These are phyloP conservation scores for Trichoderma harzianum DNA, from an alignment of 2,329 filamentous ascomycete genomes.

Conservation along the genomic window DNA sequence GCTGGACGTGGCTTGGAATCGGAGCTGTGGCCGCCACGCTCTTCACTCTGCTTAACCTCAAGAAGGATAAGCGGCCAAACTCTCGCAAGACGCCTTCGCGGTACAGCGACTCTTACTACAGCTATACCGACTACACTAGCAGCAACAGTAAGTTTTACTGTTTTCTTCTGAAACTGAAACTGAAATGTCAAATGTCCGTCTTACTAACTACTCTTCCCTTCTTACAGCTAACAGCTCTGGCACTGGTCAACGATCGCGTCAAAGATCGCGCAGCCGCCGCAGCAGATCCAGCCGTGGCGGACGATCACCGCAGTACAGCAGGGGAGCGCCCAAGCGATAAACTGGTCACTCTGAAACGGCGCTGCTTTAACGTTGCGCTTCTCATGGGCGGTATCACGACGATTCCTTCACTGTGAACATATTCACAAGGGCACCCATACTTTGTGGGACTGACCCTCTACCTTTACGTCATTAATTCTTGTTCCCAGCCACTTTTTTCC, in stretches of 20 bases:
- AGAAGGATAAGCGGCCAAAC: slow-evolving; percentile 47
- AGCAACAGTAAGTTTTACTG: slow-evolving; percentile 35
- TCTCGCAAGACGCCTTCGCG: slow-evolving; percentile 39
- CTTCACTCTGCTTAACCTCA: slow-evolving; percentile 52
- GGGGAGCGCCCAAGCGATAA: slow-evolving; percentile 25
- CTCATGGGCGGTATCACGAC: not conserved
- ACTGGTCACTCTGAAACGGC: not conserved
- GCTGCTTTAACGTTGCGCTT: not conserved
- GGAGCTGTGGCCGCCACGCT: slow-evolving; percentile 51
- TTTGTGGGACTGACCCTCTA: not conserved
- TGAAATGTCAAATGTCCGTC: not conserved
- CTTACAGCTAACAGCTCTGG: slow-evolving; percentile 42
- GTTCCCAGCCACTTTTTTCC: not conserved
- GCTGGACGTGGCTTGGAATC: slow-evolving; percentile 52
- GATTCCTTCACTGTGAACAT: slow-evolving; percentile 6
- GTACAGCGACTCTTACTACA: slow-evolving; percentile 54
- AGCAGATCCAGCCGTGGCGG: slow-evolving; percentile 32
- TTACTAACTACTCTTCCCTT: slow-evolving; percentile 22
- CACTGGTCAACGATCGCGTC: slow-evolving; percentile 41
- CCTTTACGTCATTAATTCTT: not conserved
- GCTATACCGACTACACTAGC: slow-evolving; percentile 44
- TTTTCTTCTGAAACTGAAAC: not conserved
- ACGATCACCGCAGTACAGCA: slow-evolving; percentile 35
- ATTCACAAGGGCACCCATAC: not conserved
- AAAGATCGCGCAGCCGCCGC: slow-evolving; percentile 35